A percentile compares a stretch with the other conserved stretches of the same genome.
phyloP scores from a whole-genome alignment of 2,329 filamentous ascomycete genomes.

The Xylaria sp. region DNA sequence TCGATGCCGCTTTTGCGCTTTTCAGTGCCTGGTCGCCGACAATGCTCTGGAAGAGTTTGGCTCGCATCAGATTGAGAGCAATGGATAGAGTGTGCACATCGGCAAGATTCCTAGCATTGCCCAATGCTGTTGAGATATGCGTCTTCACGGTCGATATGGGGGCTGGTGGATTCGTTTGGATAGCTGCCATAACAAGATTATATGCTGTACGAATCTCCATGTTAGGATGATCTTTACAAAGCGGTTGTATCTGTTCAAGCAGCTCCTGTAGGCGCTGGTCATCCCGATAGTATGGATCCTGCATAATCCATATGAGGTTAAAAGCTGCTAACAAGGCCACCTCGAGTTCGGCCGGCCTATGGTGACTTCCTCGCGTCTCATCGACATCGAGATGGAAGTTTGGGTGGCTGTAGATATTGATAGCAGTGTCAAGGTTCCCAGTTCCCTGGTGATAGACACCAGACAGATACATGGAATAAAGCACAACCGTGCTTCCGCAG shows the following conservation, averaged over 20 bases:
- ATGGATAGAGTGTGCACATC: constrained; percentile 86
- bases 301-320: constrained; percentile 75
- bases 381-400: constrained; percentile 60
- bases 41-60: constrained; percentile 79
- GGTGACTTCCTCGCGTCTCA: constrained; percentile 45
- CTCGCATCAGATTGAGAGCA: constrained; percentile 83
- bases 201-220: constrained; percentile 79
- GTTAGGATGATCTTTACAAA: constrained; percentile 73
- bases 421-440: constrained; percentile 72
- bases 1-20: constrained; percentile 71
- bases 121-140: constrained; percentile 75
- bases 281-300: constrained; percentile 62
- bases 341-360: constrained; percentile 63
- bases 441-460: constrained; percentile 79
- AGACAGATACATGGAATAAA: constrained; percentile 72
- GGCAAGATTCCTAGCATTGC: constrained; percentile 68
- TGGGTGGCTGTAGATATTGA: constrained; percentile 68
- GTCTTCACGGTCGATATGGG: constrained; percentile 80
- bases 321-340: constrained; percentile 69
- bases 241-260: constrained; percentile 68
- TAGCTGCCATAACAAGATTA: constrained; percentile 74
- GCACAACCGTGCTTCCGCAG: constrained; percentile 53
- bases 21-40: constrained; percentile 82
- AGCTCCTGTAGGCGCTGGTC: constrained; percentile 64
- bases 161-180: constrained; percentile 64